Evolutionary conservation across 2,329 filamentous ascomycete species (phyloP).

Genomic region (Trichoderma guizhouense): DNA sequence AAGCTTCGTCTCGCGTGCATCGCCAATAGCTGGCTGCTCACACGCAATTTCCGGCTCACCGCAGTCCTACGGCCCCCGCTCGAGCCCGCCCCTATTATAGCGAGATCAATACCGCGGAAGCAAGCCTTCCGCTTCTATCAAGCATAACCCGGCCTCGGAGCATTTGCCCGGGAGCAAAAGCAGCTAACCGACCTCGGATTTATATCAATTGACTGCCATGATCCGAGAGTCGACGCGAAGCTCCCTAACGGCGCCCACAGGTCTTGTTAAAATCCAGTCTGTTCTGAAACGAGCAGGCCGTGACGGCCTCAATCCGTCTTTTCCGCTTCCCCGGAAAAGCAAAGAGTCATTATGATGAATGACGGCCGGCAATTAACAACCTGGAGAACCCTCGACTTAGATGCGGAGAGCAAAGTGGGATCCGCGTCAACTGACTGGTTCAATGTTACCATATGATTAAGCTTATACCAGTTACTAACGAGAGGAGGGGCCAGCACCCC

Average conservation of each 20-base stretch:
- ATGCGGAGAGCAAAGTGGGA: background rate
- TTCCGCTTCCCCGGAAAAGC: background rate
- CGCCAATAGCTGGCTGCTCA: background rate
- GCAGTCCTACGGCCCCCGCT: background rate
- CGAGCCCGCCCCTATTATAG: slow-evolving; percentile 31
- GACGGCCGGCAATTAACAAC: background rate
- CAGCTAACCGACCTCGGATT: background rate
- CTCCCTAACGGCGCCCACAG: too few relatives aligned
- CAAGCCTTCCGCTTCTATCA: slow-evolving; percentile 35
- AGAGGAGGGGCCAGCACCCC: background rate
- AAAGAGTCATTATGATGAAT: background rate
- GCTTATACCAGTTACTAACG: background rate
- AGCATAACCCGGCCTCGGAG: slow-evolving; percentile 37
- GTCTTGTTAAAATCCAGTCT: background rate
- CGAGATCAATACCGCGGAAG: slow-evolving; percentile 36
- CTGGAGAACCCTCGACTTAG: background rate
- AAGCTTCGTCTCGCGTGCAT: background rate
- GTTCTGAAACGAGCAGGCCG: background rate
- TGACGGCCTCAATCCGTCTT: background rate
- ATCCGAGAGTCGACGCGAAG: background rate
- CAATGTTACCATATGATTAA: background rate
- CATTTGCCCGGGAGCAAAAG: slow-evolving; percentile 24
- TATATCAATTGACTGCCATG: background rate
- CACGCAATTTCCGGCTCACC: background rate
- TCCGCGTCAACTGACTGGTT: background rate